Conservation (phyloP, 2,329 filamentous ascomycete genomes). For the Arthrobotrys pseudoclavata region DNA sequence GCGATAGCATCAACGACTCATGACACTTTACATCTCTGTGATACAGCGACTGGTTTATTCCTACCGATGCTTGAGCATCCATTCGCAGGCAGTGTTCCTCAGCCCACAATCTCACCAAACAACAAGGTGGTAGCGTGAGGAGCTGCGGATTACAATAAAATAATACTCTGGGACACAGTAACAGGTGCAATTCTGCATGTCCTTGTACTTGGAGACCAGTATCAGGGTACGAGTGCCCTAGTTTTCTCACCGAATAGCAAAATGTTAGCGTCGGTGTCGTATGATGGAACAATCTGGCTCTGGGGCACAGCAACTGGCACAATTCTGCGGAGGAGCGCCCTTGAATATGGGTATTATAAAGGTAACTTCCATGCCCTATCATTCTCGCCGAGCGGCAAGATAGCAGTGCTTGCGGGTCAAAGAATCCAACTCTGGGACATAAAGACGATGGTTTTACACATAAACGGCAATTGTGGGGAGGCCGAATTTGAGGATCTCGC, state of each 20-base stretch:
- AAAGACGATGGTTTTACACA: background rate
- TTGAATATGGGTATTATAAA: too few relatives aligned
- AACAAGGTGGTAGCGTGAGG: background rate
- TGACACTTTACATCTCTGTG: background rate
- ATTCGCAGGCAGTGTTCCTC: too few relatives aligned
- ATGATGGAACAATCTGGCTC: background rate
- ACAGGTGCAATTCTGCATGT: background rate
- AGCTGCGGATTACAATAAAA: background rate
- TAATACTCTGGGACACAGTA: background rate
- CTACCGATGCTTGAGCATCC: background rate
- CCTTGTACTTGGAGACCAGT: too few relatives aligned
- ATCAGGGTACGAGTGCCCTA: background rate
- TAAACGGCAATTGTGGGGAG: background rate
- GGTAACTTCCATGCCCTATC: background rate
- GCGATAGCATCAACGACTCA: background rate
- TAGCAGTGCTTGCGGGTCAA: conserved; percentile 71
- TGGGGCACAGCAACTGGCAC: conserved; percentile 10
- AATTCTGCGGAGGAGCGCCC: background rate
- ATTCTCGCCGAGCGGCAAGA: conserved; percentile 82
- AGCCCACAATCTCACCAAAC: background rate
- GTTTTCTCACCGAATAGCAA: conserved; percentile 81
- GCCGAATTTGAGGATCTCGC: background rate
- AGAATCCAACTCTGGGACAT: conserved; percentile 6
- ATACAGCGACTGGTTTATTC: background rate
- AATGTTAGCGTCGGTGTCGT: conserved; percentile 72